These are phyloP conservation scores for Ophiorrhiza pumila DNA, from an alignment of 257 asterid genomes.

Conservation along the genomic window DNA sequence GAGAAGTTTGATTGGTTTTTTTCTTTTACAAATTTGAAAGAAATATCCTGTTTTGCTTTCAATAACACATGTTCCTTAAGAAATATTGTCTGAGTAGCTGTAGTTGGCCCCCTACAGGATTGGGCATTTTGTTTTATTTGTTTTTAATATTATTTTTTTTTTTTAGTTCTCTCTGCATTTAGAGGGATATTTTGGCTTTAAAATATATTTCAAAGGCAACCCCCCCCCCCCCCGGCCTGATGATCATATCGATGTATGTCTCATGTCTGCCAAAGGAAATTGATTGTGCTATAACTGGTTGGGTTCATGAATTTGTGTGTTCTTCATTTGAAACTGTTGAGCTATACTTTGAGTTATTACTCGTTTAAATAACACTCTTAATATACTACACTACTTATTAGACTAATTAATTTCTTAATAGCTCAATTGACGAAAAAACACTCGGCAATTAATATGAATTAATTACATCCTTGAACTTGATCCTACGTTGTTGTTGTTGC, in stretches of 20 bases:
- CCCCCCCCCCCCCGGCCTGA: not conserved
- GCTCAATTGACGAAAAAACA: too few relatives aligned
- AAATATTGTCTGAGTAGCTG: conserved; percentile 14
- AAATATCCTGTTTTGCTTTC: conserved; percentile 12
- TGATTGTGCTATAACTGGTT: not conserved
- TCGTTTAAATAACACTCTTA: too few relatives aligned
- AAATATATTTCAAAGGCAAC: not conserved
- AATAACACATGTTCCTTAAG: conserved; percentile 26
- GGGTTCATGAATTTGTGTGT: not conserved
- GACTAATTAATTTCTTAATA: too few relatives aligned
- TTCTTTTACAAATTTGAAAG: not conserved
- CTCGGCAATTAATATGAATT: too few relatives aligned
- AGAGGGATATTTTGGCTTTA: not conserved
- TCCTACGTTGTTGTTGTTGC: too few relatives aligned
- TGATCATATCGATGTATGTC: too few relatives aligned
- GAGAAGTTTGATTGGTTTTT: conserved; percentile 7
- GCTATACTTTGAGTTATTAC: too few relatives aligned
- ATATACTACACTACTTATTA: too few relatives aligned
- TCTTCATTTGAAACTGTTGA: too few relatives aligned
- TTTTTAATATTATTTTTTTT: not conserved
- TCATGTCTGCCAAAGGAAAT: conserved; percentile 1
- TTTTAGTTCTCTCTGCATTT: not conserved
- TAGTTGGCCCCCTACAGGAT: conserved; percentile 15
- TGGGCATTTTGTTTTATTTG: conserved; percentile 20
- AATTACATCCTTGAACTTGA: too few relatives aligned